phyloP scores from a whole-genome alignment of 169 alveolate species.

The Amoebophrya sp. region DNA sequence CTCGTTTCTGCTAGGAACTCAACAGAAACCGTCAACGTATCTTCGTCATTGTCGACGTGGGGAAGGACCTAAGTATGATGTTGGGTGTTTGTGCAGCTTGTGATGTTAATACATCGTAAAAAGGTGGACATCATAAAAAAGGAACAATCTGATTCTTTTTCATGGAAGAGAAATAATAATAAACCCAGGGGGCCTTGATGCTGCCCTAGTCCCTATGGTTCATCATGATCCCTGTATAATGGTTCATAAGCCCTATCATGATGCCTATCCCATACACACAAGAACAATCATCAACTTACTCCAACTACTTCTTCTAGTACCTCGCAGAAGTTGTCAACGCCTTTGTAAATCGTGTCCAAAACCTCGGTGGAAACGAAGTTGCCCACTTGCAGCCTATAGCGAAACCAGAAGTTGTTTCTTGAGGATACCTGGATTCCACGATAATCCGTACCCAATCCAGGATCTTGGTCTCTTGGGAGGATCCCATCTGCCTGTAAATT shows the following conservation, averaged over 20 bases:
- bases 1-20: background rate
- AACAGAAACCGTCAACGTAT: background rate
- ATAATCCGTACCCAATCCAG: no score
- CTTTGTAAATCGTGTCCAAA: background rate
- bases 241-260: no score
- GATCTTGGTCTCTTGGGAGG: background rate
- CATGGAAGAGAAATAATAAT: background rate
- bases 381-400: background rate
- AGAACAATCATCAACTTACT: no score
- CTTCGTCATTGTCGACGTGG: background rate
- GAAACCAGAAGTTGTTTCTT: background rate
- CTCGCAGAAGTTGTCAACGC: slow-evolving; percentile 19
- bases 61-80: background rate
- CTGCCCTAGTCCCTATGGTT: no score
- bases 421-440: no score
- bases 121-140: background rate
- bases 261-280: no score
- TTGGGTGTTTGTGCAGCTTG: background rate
- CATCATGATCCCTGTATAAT: no score
- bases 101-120: background rate
- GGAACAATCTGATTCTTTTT: background rate
- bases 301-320: no score
- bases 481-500: background rate
- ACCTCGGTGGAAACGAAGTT: background rate
- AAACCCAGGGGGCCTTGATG: no score